These are phyloP conservation scores for Fraxinus americana DNA, from an alignment of 257 asterid genomes.

Conservation along the genomic window DNA sequence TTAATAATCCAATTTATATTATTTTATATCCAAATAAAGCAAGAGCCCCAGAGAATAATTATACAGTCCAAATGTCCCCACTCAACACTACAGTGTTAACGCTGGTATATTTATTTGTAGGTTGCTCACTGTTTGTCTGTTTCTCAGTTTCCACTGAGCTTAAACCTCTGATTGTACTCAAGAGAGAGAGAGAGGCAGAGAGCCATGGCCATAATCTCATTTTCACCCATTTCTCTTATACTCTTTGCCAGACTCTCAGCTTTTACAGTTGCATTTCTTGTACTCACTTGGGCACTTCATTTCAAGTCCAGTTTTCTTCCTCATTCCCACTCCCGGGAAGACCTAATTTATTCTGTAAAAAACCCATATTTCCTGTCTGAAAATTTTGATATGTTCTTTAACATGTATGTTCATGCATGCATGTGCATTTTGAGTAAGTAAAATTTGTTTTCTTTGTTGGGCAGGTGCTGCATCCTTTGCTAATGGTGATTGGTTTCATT, in stretches of 20 bases:
- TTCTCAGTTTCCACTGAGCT: not conserved
- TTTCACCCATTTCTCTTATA: constrained; percentile 38
- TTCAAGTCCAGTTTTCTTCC: constrained; percentile 70
- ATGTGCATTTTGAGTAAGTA: not conserved
- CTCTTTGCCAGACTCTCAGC: constrained; percentile 70
- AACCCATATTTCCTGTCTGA: not conserved
- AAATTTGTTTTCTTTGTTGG: no score
- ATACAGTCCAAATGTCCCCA: constrained; percentile 11
- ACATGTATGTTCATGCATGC: constrained; percentile 19
- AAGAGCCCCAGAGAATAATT: not conserved
- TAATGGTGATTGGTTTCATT: no score
- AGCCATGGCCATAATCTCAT: constrained; percentile 45
- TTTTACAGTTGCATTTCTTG: constrained; percentile 66
- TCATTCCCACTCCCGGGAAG: constrained; percentile 51
- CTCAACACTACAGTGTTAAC: not conserved
- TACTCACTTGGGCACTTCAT: constrained; percentile 65
- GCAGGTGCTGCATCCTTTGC: no score
- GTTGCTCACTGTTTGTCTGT: constrained; percentile 29
- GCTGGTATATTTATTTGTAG: constrained; percentile 33
- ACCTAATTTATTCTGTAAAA: constrained; percentile 66
- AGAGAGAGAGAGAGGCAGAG: constrained; percentile 6
- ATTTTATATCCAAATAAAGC: constrained; percentile 20
- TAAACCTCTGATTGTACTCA: not conserved
- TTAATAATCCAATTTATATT: not conserved
- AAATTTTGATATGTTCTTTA: not conserved